Evolutionary conservation across 495 filamentous ascomycete genomes (phyloP).

Genomic region (Xanthoparmelia taractica): DNA sequence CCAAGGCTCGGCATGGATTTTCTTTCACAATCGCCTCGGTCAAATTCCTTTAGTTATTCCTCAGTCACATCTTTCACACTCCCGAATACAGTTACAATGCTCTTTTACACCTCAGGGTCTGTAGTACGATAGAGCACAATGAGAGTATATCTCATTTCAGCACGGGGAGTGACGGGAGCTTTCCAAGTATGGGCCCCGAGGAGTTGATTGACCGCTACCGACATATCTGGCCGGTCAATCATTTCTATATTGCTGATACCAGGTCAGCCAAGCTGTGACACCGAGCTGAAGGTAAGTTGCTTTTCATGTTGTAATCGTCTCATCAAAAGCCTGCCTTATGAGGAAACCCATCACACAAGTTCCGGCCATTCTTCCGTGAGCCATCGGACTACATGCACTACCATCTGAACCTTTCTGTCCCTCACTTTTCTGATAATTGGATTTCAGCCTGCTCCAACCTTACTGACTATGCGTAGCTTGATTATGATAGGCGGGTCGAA

Average conservation of each 20-base stretch:
- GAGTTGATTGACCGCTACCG: background rate
- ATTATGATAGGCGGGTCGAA: background rate
- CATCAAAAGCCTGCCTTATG: constrained; percentile 34
- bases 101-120: background rate
- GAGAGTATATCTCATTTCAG: too few relatives aligned
- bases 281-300: background rate
- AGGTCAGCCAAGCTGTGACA: background rate
- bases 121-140: background rate
- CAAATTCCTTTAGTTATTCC: too few relatives aligned
- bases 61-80: too few relatives aligned
- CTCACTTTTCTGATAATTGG: constrained; percentile 12
- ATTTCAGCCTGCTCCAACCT: background rate
- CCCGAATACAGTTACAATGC: background rate
- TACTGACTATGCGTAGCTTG: background rate
- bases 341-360: constrained; percentile 54
- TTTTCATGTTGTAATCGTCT: too few relatives aligned
- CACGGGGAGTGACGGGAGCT: too few relatives aligned
- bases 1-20: background rate
- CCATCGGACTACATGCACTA: constrained; percentile 98
- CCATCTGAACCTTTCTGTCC: constrained; percentile 70
- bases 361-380: constrained; percentile 74
- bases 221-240: background rate
- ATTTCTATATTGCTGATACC: background rate
- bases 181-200: too few relatives aligned
- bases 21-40: too few relatives aligned